Percentiles rank a stretch among this genome's conserved stretches.
Evolutionary conservation across 768 basidiomycete genomes (phyloP).

Genomic region (Amanita polypyramis): DNA sequence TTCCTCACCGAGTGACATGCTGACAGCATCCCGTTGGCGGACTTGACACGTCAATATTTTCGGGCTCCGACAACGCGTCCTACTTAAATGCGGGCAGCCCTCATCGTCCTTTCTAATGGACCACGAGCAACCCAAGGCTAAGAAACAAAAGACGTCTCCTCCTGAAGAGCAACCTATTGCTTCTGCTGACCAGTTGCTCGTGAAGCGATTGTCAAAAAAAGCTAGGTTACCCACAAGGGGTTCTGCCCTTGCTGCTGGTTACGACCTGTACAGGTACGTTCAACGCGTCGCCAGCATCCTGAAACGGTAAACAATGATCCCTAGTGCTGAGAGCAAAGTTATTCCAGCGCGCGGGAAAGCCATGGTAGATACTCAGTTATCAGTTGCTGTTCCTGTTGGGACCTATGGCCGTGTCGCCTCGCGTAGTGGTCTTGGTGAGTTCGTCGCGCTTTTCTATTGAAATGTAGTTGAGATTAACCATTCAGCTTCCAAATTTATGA

Average conservation of each 20-base stretch:
- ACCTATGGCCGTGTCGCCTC: slow-evolving; percentile 97
- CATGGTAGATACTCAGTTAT: slow-evolving; percentile 82
- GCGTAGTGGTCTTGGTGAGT: slow-evolving; percentile 85
- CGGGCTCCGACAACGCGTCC: slow-evolving; percentile 27
- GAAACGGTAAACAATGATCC: slow-evolving; percentile 5
- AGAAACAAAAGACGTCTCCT: slow-evolving; percentile 54
- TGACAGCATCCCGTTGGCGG: slow-evolving; percentile 13
- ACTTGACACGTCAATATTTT: slow-evolving; percentile 22
- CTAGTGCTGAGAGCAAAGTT: slow-evolving; percentile 73
- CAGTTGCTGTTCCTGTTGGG: slow-evolving; percentile 86
- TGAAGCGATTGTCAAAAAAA: slow-evolving; percentile 78
- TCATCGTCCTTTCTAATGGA: slow-evolving; percentile 8
- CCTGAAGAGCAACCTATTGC: slow-evolving; percentile 21
- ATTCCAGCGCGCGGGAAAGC: slow-evolving; percentile 91
- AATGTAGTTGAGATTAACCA: background rate
- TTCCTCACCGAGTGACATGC: slow-evolving; percentile 6
- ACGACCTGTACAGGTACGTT: slow-evolving; percentile 86
- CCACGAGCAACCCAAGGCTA: slow-evolving; percentile 26
- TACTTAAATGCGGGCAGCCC: background rate
- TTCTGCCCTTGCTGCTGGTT: slow-evolving; percentile 80
- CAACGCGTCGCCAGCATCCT: slow-evolving; percentile 6
- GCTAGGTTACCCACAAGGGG: slow-evolving; percentile 84
- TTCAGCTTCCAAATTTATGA: slow-evolving; percentile 92
- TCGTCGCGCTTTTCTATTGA: background rate
- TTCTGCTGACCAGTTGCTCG: slow-evolving; percentile 47